phyloP scores from a whole-genome alignment of 2,329 filamentous ascomycete species.

The Penicillium digitatum region DNA sequence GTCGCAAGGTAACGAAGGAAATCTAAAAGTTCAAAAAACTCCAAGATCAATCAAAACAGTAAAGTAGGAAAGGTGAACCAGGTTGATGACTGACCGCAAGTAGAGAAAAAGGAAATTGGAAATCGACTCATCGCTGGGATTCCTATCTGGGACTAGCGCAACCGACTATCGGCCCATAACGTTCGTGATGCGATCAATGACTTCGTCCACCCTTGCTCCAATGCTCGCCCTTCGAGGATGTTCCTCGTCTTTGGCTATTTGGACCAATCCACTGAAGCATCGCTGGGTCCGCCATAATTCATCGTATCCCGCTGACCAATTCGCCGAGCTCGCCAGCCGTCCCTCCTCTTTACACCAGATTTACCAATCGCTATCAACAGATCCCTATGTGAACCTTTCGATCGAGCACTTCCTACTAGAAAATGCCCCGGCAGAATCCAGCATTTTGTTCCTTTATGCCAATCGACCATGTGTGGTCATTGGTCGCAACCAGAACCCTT shows the following conservation, averaged over 20 bases:
- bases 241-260: background rate
- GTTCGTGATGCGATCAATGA: background rate
- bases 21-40: background rate
- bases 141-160: conserved; percentile 26
- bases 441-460: conserved; percentile 79
- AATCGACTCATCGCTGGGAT: conserved; percentile 24
- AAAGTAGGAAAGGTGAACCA: conserved; percentile 1
- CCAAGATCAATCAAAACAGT: conserved; percentile 2
- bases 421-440: conserved; percentile 66
- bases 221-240: conserved; percentile 23
- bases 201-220: conserved; percentile 13
- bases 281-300: conserved; percentile 27
- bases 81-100: background rate
- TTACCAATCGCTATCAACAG: conserved; percentile 64
- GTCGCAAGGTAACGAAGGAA: background rate
- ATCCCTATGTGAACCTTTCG: conserved; percentile 87
- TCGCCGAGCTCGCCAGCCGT: conserved; percentile 35
- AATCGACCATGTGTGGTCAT: conserved; percentile 86
- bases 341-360: conserved; percentile 53
- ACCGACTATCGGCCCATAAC: conserved; percentile 25
- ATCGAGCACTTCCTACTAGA: conserved; percentile 88
- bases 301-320: conserved; percentile 28
- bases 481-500: conserved; percentile 96
- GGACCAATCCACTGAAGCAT: conserved; percentile 10
- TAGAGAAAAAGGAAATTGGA: conserved; percentile 2